Base-by-base conservation (phyloP, 2,329 filamentous ascomycete species). In the Alternaria brassicicola region DNA sequence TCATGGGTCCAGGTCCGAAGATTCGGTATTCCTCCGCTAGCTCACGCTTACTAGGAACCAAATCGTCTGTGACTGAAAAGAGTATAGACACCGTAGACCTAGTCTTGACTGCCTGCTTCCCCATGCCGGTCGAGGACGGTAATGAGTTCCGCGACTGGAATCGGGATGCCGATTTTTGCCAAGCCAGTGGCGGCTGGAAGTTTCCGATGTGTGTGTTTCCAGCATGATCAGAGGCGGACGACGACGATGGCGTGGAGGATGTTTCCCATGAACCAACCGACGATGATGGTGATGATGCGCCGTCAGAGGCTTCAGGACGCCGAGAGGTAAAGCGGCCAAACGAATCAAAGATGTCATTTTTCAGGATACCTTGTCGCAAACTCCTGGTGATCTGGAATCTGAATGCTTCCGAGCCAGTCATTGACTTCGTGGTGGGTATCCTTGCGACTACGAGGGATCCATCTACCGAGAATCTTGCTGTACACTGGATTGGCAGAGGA, bases 21-120 rank as follows among this genome's bases (percentile, higher is more conserved):
- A 97, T 90, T 23, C 85, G 85, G 76, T 98, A 99, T 64, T 90
- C 86, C 56, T 87, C 81, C 2, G 93, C 95, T 61, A 97, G 84
- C 53, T 87, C 84, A 58, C 84, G 84, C 74, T 93, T 95, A 3
- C 91, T 90, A 0, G 93, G 93, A n/a, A 97, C 79, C 12, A 92
- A 76, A 46, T 85, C 81, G 9, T 86, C 85, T 25, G 96, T 75
- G 61, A 68, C 59, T 62, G 69, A 66, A 33, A 92, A 84, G 69
- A 93, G 84, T 36, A 97, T 87, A 1, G 87, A 87, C 19, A 98
- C 80, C 21, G 90, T 81, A 61, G 93, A 93, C 66, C 89, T 90
- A 2, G 82, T 78, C 52, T 81, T 76, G n/a, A 56, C 35, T 4
- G 77, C 74, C 17, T 76, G 62, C 41, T 68, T 71, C 5, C 59